Evolutionary conservation across 2,329 filamentous ascomycete species (phyloP), one percentile per base, ranked within the genome.

Genomic region (Fusarium pininemorale): DNA sequence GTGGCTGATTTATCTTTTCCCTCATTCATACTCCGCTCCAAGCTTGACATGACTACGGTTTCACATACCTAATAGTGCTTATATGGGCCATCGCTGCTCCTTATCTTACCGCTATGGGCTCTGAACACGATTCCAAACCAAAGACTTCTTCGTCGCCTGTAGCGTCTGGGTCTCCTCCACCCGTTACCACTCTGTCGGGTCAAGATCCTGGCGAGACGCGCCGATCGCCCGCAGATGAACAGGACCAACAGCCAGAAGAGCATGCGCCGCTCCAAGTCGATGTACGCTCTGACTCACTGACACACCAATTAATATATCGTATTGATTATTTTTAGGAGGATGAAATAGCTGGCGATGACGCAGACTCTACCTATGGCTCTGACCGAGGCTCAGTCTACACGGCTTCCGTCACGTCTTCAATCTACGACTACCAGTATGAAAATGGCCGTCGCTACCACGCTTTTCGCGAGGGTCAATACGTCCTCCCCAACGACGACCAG

Each of bases 401-500:
- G 1, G 78, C 74, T 18, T 82, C 81, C 12, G 57, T 87, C 53
- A 81, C 82, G 8, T 86, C 85, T 16, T 85, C 84, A 65, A 83
- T 86, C 51, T 82, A 79, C 65, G 74, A 85, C 50, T 87, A 85
- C n/a, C 72, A 75, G 20, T 77, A 75, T 47, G 78, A 82, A 42
- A 75, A 82, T 63, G 80, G 80, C 13, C 77, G 80, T 16, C 77
- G 79, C 3, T 82, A 81, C 30, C 79, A 82, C 63, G 81, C 80
- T 7, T 84, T 80, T 59, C 74, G 78, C 37, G 66, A 77, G n/a
- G 80, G 81, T 5, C 67, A 73, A 64, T 81, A 75, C 32, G 69
- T 76, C 10, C 66, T 77, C 12, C 80, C 80, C 1, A 81, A 82
- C 14, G 80, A 81, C 15, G 78, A 80, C 51, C 71, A 79, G 15